Evolutionary conservation across 257 asterid genomes (phyloP).

Genomic region (Vinca minor): DNA sequence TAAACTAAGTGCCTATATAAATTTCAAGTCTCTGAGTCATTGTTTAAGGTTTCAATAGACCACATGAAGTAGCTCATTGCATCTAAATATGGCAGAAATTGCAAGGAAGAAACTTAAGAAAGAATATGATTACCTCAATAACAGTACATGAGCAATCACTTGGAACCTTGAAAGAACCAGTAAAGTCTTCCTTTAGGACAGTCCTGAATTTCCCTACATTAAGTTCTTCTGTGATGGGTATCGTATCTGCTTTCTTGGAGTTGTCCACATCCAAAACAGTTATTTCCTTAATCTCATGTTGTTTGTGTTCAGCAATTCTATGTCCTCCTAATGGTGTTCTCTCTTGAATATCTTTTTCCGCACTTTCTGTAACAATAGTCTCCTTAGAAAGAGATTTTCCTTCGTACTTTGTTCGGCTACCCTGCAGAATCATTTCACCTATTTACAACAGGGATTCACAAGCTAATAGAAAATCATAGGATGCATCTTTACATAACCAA

Average conservation of each 20-base stretch:
- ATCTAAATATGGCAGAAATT: neutral
- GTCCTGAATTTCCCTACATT: conserved; percentile 3
- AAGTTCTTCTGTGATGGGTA: neutral
- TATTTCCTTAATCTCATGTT: neutral
- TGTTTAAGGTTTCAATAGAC: neutral
- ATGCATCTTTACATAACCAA: too few species aligned
- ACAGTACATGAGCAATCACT: conserved; percentile 5
- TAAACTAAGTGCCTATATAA: neutral
- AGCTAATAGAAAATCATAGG: neutral
- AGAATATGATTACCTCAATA: conserved; percentile 15
- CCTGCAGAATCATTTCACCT: conserved; percentile 12
- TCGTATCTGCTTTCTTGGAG: neutral
- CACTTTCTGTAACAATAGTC: neutral
- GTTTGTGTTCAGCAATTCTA: neutral
- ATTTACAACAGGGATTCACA: neutral
- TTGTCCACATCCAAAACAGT: neutral
- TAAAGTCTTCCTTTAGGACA: neutral
- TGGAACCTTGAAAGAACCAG: conserved; percentile 1
- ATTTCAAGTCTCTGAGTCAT: too few species aligned
- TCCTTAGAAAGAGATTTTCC: conserved; percentile 5
- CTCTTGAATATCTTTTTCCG: neutral
- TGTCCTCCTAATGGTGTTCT: neutral
- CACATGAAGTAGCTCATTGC: neutral
- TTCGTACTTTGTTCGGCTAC: conserved; percentile 2
- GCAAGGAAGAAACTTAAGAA: neutral